A percentile compares a stretch with the other conserved stretches of the same genome.
Evolutionary conservation across 768 basidiomycete species (phyloP).

Genomic region (Russula sp.): DNA sequence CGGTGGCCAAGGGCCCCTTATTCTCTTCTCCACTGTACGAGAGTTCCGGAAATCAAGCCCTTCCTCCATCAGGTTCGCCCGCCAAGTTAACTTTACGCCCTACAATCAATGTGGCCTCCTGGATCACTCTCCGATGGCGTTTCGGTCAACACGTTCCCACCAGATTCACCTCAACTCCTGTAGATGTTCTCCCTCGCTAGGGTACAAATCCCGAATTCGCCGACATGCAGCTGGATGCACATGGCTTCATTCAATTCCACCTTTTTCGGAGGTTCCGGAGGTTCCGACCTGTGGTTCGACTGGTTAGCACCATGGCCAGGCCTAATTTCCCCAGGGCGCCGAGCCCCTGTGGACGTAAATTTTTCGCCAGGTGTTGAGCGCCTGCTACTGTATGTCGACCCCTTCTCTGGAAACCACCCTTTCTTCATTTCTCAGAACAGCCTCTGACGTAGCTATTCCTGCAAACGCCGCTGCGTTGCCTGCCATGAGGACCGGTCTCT

Average conservation of each 20-base stretch:
- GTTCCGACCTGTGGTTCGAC: background rate
- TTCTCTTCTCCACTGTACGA: background rate
- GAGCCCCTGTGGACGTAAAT: constrained; percentile 14
- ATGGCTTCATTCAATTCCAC: background rate
- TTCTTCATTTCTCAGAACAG: constrained; percentile 6
- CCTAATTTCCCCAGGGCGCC: constrained; percentile 19
- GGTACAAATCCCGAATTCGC: background rate
- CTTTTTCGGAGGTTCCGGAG: background rate
- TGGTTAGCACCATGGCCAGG: constrained; percentile 1
- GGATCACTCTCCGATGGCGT: background rate
- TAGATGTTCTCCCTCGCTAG: background rate
- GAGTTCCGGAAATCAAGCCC: background rate
- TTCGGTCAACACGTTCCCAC: background rate
- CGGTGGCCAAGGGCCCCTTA: constrained; percentile 3
- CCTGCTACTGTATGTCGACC: background rate
- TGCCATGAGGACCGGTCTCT: constrained; percentile 8
- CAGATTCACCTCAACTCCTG: background rate
- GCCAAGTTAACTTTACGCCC: constrained; percentile 1
- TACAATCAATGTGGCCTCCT: background rate
- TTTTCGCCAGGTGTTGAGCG: constrained; percentile 9
- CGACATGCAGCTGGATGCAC: background rate
- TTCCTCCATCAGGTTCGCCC: background rate
- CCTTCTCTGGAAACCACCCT: constrained; percentile 2
- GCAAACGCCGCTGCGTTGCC: constrained; percentile 8
- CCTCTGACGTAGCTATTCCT: constrained; percentile 19